Evolutionary conservation across 768 basidiomycete species (phyloP).

Genomic region (Tephrocybe sp.): DNA sequence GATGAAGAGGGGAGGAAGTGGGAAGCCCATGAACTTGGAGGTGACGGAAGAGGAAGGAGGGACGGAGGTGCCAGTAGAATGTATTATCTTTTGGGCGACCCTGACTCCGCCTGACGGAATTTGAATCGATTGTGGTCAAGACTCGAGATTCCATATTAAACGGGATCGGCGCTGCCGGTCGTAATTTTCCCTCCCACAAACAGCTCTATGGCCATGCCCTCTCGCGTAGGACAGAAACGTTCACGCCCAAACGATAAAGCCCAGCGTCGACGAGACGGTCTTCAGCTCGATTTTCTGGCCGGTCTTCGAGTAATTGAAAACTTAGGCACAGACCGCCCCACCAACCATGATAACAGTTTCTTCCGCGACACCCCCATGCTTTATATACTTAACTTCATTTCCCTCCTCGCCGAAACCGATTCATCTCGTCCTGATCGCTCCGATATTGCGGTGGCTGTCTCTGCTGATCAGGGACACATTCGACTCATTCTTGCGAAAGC

Average conservation of each 20-base stretch:
- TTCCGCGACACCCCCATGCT: conserved; percentile 6
- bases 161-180: not conserved
- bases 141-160: not conserved
- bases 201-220: not conserved
- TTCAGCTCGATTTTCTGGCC: conserved; percentile 15
- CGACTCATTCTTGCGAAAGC: conserved; percentile 12
- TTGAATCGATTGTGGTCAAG: not conserved
- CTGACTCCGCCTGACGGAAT: not conserved
- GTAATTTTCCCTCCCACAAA: not conserved
- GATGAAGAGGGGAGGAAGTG: not conserved
- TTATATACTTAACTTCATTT: conserved; percentile 15
- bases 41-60: not conserved
- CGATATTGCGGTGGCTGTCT: conserved; percentile 14
- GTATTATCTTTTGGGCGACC: not conserved
- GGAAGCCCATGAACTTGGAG: not conserved
- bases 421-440: conserved; percentile 1
- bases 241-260: not conserved
- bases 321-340: conserved; percentile 10
- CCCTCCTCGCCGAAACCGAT: conserved; percentile 11
- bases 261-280: not conserved
- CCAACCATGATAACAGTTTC: conserved; percentile 3
- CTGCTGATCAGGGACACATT: conserved; percentile 8
- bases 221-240: not conserved
- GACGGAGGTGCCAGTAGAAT: not conserved
- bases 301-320: conserved; percentile 16